Evolutionary conservation across 805 yeast genomes (phyloP).

Genomic region (Tetrapisispora namnaoensis): DNA sequence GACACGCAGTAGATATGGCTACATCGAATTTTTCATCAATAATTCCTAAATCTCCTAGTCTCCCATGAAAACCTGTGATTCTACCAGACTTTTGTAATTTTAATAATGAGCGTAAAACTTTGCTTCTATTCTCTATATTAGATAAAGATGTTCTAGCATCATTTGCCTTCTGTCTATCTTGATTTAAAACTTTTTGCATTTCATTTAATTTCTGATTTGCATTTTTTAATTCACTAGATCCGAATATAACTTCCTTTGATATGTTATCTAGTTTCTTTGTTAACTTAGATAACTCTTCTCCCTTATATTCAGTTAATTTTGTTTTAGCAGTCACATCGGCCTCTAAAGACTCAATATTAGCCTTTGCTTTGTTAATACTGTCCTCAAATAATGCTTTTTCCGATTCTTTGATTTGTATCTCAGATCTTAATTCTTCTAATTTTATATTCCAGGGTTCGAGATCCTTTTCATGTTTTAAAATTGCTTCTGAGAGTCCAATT

Average conservation of each 20-base stretch:
- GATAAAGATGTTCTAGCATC: constrained; percentile 57
- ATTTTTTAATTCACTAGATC: constrained; percentile 44
- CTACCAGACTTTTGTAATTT: constrained; percentile 72
- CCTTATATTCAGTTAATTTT: constrained; percentile 41
- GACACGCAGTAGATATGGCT: constrained; percentile 92
- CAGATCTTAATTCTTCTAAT: constrained; percentile 52
- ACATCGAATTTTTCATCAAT: constrained; percentile 84
- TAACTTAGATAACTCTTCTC: constrained; percentile 36
- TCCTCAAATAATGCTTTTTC: constrained; percentile 50
- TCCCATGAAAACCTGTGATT: constrained; percentile 76
- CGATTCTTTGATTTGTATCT: constrained; percentile 53
- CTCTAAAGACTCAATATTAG: constrained; percentile 38
- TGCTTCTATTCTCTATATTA: constrained; percentile 55
- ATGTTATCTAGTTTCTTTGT: constrained; percentile 42
- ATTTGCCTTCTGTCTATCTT: constrained; percentile 49
- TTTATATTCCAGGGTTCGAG: constrained; percentile 78
- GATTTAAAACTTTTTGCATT: constrained; percentile 44
- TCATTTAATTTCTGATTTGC: constrained; percentile 42
- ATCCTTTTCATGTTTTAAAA: constrained; percentile 51
- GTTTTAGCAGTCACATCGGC: constrained; percentile 37
- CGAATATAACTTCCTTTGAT: constrained; percentile 44
- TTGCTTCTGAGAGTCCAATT: constrained; percentile 50
- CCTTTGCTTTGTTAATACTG: constrained; percentile 35
- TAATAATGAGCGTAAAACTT: constrained; percentile 59
- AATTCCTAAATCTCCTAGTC: constrained; percentile 86